A percentile compares a stretch with the other conserved stretches of the same genome.
Conservation (phyloP, 2,329 filamentous ascomycete species). For the Plenodomus tracheiphilus region DNA sequence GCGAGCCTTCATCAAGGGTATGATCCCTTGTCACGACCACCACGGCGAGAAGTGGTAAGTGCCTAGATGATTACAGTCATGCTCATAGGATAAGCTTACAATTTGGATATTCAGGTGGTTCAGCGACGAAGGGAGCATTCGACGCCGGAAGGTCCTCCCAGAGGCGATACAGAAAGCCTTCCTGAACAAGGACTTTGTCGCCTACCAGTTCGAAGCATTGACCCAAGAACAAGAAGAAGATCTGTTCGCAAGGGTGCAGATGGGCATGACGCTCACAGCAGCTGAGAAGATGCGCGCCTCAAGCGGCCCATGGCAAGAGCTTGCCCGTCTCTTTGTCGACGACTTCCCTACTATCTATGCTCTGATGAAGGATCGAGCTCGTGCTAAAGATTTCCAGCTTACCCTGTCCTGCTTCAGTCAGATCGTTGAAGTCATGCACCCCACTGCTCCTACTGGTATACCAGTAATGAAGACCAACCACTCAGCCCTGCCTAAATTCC, state of each 20-base stretch:
- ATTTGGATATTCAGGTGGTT: constrained; percentile 31
- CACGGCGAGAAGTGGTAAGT: constrained; percentile 49
- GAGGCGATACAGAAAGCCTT: constrained; percentile 44
- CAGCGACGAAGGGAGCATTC: constrained; percentile 10
- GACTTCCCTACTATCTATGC: constrained; percentile 46
- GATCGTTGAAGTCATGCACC: constrained; percentile 41
- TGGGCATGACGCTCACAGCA: constrained; percentile 49
- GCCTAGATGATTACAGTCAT: background rate
- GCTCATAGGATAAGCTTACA: constrained; percentile 7
- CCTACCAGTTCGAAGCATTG: constrained; percentile 49
- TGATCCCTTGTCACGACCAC: constrained; percentile 50
- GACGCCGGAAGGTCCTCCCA: constrained; percentile 40
- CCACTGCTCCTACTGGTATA: constrained; percentile 23
- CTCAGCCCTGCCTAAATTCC: constrained; percentile 24
- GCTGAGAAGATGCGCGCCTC: constrained; percentile 54
- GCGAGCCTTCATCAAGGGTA: constrained; percentile 49
- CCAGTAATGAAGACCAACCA: constrained; percentile 30
- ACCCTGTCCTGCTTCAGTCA: constrained; percentile 42
- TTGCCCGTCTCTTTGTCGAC: constrained; percentile 48
- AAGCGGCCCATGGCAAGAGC: constrained; percentile 51
- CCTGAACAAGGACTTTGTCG: constrained; percentile 46
- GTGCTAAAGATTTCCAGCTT: constrained; percentile 40
- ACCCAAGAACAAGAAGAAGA: constrained; percentile 51
- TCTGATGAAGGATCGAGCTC: constrained; percentile 31
- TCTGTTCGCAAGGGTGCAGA: constrained; percentile 53